Evolutionary conservation across 129 eudicot species (phyloP).

Genomic region (Tagetes erecta): DNA sequence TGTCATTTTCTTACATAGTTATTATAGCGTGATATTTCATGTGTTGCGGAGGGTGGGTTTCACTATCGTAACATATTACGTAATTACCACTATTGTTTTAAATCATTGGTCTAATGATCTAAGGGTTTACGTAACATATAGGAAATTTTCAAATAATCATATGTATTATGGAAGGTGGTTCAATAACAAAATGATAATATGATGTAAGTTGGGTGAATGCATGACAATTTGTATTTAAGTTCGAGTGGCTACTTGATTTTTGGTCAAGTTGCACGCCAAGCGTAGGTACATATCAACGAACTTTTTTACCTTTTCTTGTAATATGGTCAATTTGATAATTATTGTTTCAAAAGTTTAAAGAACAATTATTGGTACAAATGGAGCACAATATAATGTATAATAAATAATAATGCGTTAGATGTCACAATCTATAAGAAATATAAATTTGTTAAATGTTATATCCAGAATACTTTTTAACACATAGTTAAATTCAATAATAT

Average conservation of each 20-base stretch:
- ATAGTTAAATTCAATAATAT: no score
- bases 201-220: neutral
- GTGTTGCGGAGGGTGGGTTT: no score
- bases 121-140: no score
- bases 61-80: no score
- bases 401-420: neutral
- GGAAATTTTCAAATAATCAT: no score
- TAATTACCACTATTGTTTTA: no score
- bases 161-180: neutral
- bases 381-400: neutral
- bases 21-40: no score
- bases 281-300: neutral
- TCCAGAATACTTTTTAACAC: no score
- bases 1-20: no score
- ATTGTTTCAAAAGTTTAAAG: neutral
- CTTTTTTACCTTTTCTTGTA: neutral
- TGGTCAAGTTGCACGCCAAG: neutral
- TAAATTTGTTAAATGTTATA: no score
- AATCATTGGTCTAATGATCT: no score
- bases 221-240: neutral
- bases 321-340: constrained; percentile 2
- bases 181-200: neutral
- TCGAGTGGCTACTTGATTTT: neutral
- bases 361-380: neutral
- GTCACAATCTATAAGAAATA: neutral